phyloP scores from a whole-genome alignment of 2,329 filamentous ascomycete genomes.

The Lachnellula occidentalis region DNA sequence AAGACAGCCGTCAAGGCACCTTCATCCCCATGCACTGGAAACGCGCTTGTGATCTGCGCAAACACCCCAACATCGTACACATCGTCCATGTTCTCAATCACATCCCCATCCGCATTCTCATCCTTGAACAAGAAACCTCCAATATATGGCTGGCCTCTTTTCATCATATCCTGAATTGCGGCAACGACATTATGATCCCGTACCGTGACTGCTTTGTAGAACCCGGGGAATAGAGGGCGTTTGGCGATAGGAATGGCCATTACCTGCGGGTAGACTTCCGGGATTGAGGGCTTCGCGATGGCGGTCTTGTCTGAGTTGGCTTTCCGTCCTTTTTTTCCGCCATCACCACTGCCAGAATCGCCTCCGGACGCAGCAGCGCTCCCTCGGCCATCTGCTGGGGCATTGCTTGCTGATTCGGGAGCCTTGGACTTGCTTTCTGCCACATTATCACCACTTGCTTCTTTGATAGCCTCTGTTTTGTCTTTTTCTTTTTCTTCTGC shows the following conservation, averaged over 20 bases:
- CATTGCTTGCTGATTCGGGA: constrained; percentile 26
- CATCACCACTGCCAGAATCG: constrained; percentile 42
- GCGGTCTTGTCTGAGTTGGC: constrained; percentile 58
- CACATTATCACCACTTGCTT: constrained; percentile 42
- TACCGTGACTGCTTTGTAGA: constrained; percentile 98
- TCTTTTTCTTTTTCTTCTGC: constrained; percentile 31
- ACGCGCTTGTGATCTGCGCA: constrained; percentile 94
- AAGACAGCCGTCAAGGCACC: constrained; percentile 85
- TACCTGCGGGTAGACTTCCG: constrained; percentile 94
- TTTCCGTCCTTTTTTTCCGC: constrained; percentile 68
- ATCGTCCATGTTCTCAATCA: constrained; percentile 84
- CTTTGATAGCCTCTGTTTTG: constrained; percentile 26
- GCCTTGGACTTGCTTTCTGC: constrained; percentile 31
- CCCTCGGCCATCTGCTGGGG: constrained; percentile 23
- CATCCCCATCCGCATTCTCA: constrained; percentile 86
- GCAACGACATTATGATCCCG: constrained; percentile 85
- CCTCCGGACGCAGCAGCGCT: constrained; percentile 24
- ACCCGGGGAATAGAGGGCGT: constrained; percentile 89
- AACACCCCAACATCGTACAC: constrained; percentile 97
- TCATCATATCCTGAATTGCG: constrained; percentile 94
- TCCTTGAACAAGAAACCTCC: constrained; percentile 97
- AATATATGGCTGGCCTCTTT: constrained; percentile 93
- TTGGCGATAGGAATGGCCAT: constrained; percentile 96
- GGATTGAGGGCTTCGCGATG: constrained; percentile 81
- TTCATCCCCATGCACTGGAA: constrained; percentile 82